Evolutionary conservation across 352 stramenopile species (phyloP).

Genomic region (Globisporangium megalacanthum): DNA sequence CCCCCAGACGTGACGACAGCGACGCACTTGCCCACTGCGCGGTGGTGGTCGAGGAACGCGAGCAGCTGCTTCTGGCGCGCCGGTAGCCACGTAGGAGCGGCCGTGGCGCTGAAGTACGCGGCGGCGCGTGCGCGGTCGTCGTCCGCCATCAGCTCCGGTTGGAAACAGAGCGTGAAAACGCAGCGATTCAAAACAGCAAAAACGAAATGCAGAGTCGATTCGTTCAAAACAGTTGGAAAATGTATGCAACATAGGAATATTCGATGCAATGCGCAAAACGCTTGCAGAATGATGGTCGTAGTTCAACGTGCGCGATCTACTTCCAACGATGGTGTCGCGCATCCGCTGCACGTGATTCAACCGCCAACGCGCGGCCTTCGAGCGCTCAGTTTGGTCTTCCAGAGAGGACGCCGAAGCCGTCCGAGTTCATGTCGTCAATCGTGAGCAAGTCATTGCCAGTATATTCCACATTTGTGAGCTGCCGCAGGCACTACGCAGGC

Average conservation of each 20-base stretch:
- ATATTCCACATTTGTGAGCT: constrained; percentile 30
- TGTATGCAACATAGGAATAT: neutral
- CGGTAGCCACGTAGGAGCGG: constrained; percentile 26
- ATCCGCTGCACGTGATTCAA: neutral
- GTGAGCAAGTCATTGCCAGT: constrained; percentile 28
- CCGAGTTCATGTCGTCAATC: constrained; percentile 18
- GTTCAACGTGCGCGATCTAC: too few species aligned
- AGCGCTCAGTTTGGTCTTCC: neutral
- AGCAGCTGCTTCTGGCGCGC: constrained; percentile 38
- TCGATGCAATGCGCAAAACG: too few species aligned
- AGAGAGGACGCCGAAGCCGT: constrained; percentile 9
- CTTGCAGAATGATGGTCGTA: too few species aligned
- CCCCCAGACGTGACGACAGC: constrained; percentile 94
- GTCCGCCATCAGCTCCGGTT: constrained; percentile 7
- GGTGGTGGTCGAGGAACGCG: constrained; percentile 61
- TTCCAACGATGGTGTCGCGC: too few species aligned
- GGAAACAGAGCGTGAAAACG: neutral
- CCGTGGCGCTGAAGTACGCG: constrained; percentile 54
- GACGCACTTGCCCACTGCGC: constrained; percentile 69
- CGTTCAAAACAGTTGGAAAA: neutral
- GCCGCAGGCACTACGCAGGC: constrained; percentile 25
- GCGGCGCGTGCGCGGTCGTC: constrained; percentile 15
- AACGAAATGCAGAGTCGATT: too few species aligned
- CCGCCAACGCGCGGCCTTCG: too few species aligned
- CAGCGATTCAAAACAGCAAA: too few species aligned